These are phyloP conservation scores for Apophysomyces trapeziformis DNA, from an alignment of 371 early-diverging fungal genomes.

Conservation along the genomic window DNA sequence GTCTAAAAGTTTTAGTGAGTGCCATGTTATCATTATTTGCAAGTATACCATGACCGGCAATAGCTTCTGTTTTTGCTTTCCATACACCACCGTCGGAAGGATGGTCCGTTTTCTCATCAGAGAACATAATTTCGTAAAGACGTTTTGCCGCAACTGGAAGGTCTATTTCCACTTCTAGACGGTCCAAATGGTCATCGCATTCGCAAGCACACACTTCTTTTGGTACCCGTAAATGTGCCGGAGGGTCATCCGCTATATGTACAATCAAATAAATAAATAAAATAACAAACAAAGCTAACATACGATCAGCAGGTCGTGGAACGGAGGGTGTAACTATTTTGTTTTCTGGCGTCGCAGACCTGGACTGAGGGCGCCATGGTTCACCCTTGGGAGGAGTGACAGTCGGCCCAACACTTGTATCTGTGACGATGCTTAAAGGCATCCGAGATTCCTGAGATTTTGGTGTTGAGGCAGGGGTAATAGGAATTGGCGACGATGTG, in stretches of 20 bases:
- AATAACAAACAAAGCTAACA: not conserved
- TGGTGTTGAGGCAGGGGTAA: not conserved
- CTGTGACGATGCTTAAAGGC: not conserved
- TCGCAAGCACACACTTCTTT: constrained; percentile 54
- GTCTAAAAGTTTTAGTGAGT: not conserved
- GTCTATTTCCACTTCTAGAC: constrained; percentile 57
- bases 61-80: constrained; percentile 51
- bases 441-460: not conserved
- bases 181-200: constrained; percentile 76
- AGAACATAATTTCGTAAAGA: constrained; percentile 64
- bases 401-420: not conserved
- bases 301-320: constrained; percentile 3
- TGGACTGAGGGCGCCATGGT: not conserved
- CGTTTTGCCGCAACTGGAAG: constrained; percentile 68
- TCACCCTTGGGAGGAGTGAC: not conserved
- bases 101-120: constrained; percentile 39
- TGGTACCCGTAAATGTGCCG: constrained; percentile 46
- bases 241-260: constrained; percentile 25
- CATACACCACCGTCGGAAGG: constrained; percentile 51
- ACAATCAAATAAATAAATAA: not conserved
- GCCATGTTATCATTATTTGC: not conserved
- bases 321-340: not conserved
- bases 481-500: not conserved
- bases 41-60: constrained; percentile 51
- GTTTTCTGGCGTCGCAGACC: not conserved